These are phyloP conservation scores for Rosellinia necatrix DNA, from an alignment of 2,329 filamentous ascomycete genomes.

Conservation along the genomic window DNA sequence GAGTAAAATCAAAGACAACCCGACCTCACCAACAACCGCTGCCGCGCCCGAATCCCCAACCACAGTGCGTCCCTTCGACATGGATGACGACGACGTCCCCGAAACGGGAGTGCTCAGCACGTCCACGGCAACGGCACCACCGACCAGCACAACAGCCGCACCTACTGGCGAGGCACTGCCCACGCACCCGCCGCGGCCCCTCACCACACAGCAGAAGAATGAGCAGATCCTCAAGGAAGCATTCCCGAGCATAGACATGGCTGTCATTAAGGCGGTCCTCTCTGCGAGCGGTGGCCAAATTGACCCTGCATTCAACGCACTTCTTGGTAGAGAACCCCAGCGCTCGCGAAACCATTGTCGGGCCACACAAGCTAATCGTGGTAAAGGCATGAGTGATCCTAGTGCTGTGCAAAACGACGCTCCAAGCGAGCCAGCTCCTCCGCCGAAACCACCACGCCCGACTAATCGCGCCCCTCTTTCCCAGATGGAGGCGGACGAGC, in stretches of 20 bases:
- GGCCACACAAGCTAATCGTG: constrained; percentile 23
- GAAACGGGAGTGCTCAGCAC: constrained; percentile 58
- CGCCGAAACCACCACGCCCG: constrained; percentile 80
- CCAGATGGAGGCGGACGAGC: constrained; percentile 88
- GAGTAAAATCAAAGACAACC: constrained; percentile 49
- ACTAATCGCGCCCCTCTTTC: constrained; percentile 65
- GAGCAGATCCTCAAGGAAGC: constrained; percentile 90
- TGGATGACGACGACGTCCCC: constrained; percentile 73
- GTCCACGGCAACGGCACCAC: constrained; percentile 41
- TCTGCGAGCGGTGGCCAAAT: constrained; percentile 84
- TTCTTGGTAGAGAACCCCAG: constrained; percentile 67
- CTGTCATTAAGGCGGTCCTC: constrained; percentile 86
- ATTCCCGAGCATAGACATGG: constrained; percentile 80
- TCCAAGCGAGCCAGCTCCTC: constrained; percentile 63
- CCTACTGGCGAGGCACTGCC: constrained; percentile 53
- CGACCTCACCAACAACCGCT: constrained; percentile 41
- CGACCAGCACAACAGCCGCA: constrained; percentile 41
- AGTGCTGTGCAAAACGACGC: constrained; percentile 63
- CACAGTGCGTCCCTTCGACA: constrained; percentile 66
- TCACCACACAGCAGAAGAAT: constrained; percentile 81
- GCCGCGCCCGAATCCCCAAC: constrained; percentile 66
- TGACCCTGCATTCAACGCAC: constrained; percentile 92
- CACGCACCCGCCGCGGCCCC: constrained; percentile 82
- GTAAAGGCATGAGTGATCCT: constrained; percentile 78
- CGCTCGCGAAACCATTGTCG: background rate